Evolutionary conservation across 23 red algal genomes (phyloP).

Genomic region (Gracilaria caudata): DNA sequence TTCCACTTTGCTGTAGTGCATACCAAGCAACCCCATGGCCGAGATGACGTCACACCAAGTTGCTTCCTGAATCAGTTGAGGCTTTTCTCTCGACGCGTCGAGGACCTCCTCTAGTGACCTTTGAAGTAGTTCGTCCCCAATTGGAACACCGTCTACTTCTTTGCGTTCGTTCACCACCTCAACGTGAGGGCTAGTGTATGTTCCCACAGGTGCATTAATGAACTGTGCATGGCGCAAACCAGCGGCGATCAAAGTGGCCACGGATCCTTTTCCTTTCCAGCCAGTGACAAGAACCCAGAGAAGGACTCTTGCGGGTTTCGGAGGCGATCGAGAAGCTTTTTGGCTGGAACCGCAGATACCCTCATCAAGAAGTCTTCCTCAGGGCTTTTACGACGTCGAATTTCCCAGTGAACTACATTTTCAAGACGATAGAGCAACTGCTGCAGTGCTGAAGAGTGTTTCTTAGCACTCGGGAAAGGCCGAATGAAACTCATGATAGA

Average conservation of each 20-base stretch:
- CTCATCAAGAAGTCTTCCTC: slow-evolving; percentile 52
- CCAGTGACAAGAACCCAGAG: slow-evolving; percentile 85
- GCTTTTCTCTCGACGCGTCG: slow-evolving; percentile 23
- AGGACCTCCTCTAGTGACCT: slow-evolving; percentile 66
- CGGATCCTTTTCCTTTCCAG: slow-evolving; percentile 96
- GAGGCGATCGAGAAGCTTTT: slow-evolving; percentile 72
- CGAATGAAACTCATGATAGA: slow-evolving; percentile 1
- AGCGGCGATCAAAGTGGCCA: slow-evolving; percentile 70
- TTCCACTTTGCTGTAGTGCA: slow-evolving; percentile 61
- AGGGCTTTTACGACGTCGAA: slow-evolving; percentile 19
- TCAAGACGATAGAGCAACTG: slow-evolving; percentile 75
- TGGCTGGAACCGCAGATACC: slow-evolving; percentile 60
- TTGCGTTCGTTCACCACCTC: slow-evolving; percentile 92
- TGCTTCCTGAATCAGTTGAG: slow-evolving; percentile 24
- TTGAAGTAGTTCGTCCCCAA: slow-evolving; percentile 84
- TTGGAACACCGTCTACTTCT: slow-evolving; percentile 68
- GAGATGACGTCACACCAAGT: slow-evolving; percentile 95
- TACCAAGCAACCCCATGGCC: slow-evolving; percentile 72
- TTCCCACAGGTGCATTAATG: slow-evolving; percentile 42
- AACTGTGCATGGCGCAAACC: slow-evolving; percentile 54
- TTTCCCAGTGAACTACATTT: slow-evolving; percentile 92
- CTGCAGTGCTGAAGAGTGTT: slow-evolving; percentile 29
- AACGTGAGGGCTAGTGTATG: slow-evolving; percentile 94
- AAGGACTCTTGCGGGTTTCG: slow-evolving; percentile 69
- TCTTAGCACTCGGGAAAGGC: background rate